phyloP scores from a whole-genome alignment of 208 protist genomes.

The Vickermania ingenoplastis region DNA sequence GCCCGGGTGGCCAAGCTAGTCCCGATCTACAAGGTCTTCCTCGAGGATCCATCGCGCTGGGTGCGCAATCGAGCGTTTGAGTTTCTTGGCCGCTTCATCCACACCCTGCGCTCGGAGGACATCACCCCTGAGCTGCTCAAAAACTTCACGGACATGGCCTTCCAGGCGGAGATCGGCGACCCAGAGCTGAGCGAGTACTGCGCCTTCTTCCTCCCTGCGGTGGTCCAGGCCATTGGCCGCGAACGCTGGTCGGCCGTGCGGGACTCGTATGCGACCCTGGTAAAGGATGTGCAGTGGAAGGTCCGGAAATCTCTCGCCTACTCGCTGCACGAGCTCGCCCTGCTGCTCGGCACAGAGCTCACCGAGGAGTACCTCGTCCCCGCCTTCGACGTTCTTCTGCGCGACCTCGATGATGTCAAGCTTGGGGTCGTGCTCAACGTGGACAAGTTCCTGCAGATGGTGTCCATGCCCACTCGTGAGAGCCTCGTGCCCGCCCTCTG shows the following conservation, averaged over 20 bases:
- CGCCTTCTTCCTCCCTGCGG: conserved; percentile 91
- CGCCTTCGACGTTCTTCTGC: conserved; percentile 90
- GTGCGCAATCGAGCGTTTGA: conserved; percentile 89
- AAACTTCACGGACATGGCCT: conserved; percentile 90
- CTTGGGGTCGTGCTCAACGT: conserved; percentile 85
- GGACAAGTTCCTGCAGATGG: conserved; percentile 65
- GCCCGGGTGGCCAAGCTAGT: conserved; percentile 52
- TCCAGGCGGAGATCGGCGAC: conserved; percentile 79
- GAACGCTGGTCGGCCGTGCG: conserved; percentile 83
- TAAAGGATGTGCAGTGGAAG: conserved; percentile 94
- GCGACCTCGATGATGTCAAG: conserved; percentile 95
- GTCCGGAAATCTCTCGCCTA: conserved; percentile 92
- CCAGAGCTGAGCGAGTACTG: conserved; percentile 87
- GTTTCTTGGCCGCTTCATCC: conserved; percentile 84
- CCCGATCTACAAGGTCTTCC: conserved; percentile 50
- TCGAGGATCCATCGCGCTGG: conserved; percentile 89
- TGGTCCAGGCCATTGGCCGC: conserved; percentile 81
- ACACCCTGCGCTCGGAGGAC: conserved; percentile 78
- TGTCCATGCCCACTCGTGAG: conserved; percentile 44
- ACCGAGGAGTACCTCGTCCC: conserved; percentile 77
- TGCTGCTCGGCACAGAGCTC: conserved; percentile 82
- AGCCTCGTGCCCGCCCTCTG: conserved; percentile 71
- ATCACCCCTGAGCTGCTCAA: conserved; percentile 77
- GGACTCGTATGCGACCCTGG: conserved; percentile 87
- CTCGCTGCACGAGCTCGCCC: conserved; percentile 92